A percentile compares a stretch with the other conserved stretches of the same genome.
Evolutionary conservation across 129 eudicot genomes (phyloP).

Genomic region (Pittosporum tobira): DNA sequence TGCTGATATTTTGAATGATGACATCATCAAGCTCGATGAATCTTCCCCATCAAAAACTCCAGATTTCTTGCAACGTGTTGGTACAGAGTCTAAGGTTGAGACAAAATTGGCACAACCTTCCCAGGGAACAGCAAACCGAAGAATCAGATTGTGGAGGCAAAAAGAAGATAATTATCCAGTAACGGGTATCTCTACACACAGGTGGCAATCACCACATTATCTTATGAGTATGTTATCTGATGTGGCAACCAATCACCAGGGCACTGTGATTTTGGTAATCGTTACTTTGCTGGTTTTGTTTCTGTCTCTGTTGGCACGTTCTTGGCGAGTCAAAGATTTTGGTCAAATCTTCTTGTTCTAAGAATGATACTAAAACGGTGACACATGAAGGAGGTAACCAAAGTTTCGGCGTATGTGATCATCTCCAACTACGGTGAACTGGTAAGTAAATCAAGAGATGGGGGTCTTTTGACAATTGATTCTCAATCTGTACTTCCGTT

Average conservation of each 20-base stretch:
- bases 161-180: background rate
- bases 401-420: background rate
- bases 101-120: conserved; percentile 13
- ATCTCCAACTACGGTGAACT: background rate
- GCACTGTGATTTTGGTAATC: conserved; percentile 13
- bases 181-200: background rate
- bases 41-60: conserved; percentile 20
- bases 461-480: no score
- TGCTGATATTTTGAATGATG: conserved; percentile 78
- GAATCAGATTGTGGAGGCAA: conserved; percentile 38
- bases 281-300: conserved; percentile 21
- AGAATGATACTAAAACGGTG: no score
- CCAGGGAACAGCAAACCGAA: conserved; percentile 61
- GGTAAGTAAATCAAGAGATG: no score
- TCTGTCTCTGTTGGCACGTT: conserved; percentile 5
- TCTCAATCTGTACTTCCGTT: no score
- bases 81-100: conserved; percentile 1
- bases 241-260: background rate
- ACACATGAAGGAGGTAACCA: background rate
- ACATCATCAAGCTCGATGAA: conserved; percentile 61
- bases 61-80: background rate
- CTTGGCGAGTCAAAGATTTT: background rate
- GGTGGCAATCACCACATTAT: conserved; percentile 13
- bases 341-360: no score
- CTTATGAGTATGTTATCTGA: conserved; percentile 11